Conservation (phyloP, 192 early-diverging fungal genomes). For the Umbelopsis sp. region DNA sequence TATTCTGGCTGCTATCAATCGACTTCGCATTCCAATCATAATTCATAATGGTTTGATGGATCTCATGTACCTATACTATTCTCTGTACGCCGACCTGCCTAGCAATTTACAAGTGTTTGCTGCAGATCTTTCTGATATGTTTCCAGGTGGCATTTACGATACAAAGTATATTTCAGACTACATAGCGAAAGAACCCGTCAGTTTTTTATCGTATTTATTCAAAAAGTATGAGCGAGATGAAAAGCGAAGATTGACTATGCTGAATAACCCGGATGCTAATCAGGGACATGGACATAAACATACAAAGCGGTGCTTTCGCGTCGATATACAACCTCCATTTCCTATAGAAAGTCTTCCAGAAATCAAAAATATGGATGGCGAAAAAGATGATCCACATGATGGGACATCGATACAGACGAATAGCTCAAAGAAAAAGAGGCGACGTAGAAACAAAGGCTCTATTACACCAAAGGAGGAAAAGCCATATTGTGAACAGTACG, state of each 20-base stretch:
- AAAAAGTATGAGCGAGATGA: slow-evolving; percentile 50
- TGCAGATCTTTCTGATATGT: slow-evolving; percentile 78
- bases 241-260: neutral
- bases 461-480: slow-evolving; percentile 24
- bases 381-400: slow-evolving; percentile 15
- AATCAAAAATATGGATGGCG: slow-evolving; percentile 11
- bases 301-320: neutral
- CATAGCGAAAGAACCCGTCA: slow-evolving; percentile 60
- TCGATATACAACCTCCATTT: slow-evolving; percentile 15
- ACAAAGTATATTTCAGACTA: slow-evolving; percentile 88
- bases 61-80: slow-evolving; percentile 90
- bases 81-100: slow-evolving; percentile 84
- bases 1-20: slow-evolving; percentile 36
- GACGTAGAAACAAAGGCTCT: neutral
- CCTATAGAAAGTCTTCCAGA: neutral
- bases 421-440: neutral
- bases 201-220: slow-evolving; percentile 74
- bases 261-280: neutral
- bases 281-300: neutral
- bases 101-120: slow-evolving; percentile 67
- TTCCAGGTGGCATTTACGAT: slow-evolving; percentile 87
- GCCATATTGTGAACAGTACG: slow-evolving; percentile 81
- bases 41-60: slow-evolving; percentile 96
- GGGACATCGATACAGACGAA: slow-evolving; percentile 3
- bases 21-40: slow-evolving; percentile 64